Evolutionary conservation across 73 alveolate genomes (phyloP), one percentile per base, ranked within the genome.

Genomic region (Tetrahymena thermophila): DNA sequence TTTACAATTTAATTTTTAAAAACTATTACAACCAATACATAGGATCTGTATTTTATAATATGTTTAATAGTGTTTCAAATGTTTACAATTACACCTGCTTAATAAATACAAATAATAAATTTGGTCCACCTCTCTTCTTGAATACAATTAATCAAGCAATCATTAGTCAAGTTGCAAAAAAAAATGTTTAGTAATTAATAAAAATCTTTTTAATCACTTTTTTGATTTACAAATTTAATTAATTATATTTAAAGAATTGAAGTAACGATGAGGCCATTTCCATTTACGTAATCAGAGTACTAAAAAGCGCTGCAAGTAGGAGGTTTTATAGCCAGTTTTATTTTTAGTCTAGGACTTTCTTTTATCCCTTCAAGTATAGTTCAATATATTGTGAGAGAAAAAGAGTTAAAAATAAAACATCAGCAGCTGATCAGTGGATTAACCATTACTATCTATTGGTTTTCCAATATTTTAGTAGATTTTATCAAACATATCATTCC

Each of bases 321-420:
- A 58, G 98, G 98, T 31, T 95, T 94, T 37, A 14, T 85, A 97
- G 96, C 57, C 96, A 93, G 97, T 7, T 56, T 99, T 94, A 97
- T 97, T 85, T 96, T 98, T 55, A 97, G 99, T 10, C 96, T 99
- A n/a, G 99, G 99, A 19, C 98, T 98, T 94, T 96, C 99, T 19
- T 96, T 99, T 94, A 98, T 99, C 34, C 99, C 99, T 9, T 98
- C 99, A n/a, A 96, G 97, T 94, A 97, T 99, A 25, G 96, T 98
- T 7, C 96, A 98, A 58, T 96, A 96, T 71, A 98, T 99, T 28
- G 98, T 98, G 35, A 96, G 96, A 95, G 99, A 99, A 96, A 97
- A 99, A 97, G 99, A 99, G 95, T 96, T 94, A 93, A 98, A 98
- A 94, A 97, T 99, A 40, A 98, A 98, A 94, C 99, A 99, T 96